These are phyloP conservation scores for Pseudonitzschia multistriata DNA, from an alignment of 108 stramenopile genomes.

Conservation along the genomic window DNA sequence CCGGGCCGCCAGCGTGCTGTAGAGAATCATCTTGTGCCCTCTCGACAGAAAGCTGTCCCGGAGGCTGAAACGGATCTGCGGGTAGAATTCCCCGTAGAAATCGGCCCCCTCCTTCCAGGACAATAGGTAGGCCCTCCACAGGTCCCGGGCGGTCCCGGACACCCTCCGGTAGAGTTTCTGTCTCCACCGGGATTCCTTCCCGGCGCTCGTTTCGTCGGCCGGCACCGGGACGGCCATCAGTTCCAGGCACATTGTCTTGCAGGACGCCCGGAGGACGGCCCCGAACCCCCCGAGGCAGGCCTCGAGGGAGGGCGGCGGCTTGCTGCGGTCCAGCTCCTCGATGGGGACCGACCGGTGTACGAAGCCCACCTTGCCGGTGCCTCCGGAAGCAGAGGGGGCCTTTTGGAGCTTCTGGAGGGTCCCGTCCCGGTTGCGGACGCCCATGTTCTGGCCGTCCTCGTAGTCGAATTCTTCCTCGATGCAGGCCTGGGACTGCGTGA, in stretches of 20 bases:
- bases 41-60: conserved; percentile 58
- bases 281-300: conserved; percentile 57
- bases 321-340: conserved; percentile 42
- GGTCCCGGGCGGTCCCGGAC: conserved; percentile 20
- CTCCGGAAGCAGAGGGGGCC: not conserved
- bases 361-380: no score
- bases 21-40: conserved; percentile 8
- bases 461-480: conserved; percentile 58
- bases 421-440: conserved; percentile 26
- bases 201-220: not conserved
- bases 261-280: conserved; percentile 42
- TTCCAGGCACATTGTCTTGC: conserved; percentile 33
- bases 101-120: conserved; percentile 60
- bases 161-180: conserved; percentile 11
- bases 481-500: conserved; percentile 62
- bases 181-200: not conserved
- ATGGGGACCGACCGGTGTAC: conserved; percentile 22
- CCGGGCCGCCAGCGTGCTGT: conserved; percentile 39
- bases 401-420: not conserved
- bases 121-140: conserved; percentile 61
- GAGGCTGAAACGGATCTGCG: conserved; percentile 66
- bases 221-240: conserved; percentile 15
- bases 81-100: conserved; percentile 49
- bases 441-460: conserved; percentile 49
- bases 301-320: conserved; percentile 42